Evolutionary conservation across 140 eudicot species (phyloP), one percentile per base, ranked within the genome.

Genomic region (Bidens hawaiensis): DNA sequence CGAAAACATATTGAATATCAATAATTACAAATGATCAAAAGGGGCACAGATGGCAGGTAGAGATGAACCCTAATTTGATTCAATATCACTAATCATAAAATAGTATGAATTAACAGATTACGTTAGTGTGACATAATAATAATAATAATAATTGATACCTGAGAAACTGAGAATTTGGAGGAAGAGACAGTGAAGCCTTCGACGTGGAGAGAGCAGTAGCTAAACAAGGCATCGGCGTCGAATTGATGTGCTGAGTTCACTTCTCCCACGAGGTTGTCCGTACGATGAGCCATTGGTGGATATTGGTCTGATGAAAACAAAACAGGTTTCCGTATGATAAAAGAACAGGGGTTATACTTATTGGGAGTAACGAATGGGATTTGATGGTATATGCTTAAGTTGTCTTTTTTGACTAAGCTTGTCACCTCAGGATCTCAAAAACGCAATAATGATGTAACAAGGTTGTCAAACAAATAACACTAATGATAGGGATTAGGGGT

Each of bases 111-210:
- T 38, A 49, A 28, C 34, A 3, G 47, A 15, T 65, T 65, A 24
- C 15, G 36, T 23, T 7, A 49, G 8, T 4, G 23, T 65, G 36
- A 65, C 50, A 49, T 9, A 26, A 16, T 16, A 17, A 11, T 22
- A 62, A 62, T 24, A 22, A 41, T 43, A 43, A 2, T n/a, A n/a
- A n/a, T n/a, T n/a, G n/a, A n/a, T 0, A 91, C 98, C 96, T 82
- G 94, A 28, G 86, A 81, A 71, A 84, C 62, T 41, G 75, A 75
- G 42, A 84, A 71, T 14, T 28, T 70, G 62, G 91, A 70, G 51
- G 81, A 79, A 31, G 75, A 54, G 15, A 33, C 47, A 70, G 94
- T 95, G 76, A 91, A 87, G 26, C 91, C 96, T 25, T 75, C 67
- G 21, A 91, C 91, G 68, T 87, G 74, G 30, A 76, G 23, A 25